Base-by-base conservation (phyloP, 768 basidiomycete genomes). In the Pleurotus tuber-regium region DNA sequence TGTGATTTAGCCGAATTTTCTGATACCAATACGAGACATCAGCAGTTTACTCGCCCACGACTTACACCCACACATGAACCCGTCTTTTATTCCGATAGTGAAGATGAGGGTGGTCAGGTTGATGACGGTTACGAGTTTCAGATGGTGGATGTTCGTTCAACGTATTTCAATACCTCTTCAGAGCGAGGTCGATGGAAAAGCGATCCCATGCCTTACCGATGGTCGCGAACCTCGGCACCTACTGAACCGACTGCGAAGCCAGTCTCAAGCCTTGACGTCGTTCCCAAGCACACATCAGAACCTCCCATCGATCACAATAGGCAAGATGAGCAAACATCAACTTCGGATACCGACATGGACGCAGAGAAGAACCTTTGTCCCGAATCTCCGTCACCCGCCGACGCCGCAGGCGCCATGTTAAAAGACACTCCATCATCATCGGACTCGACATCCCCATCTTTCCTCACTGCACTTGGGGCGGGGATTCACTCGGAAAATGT, bases 101-200 rank as follows among this genome's bases (percentile, higher is more conserved):
- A 70, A 30, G 65, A 66, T 25, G 69, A 68, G 16, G 63, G 70
- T 10, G 67, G 65, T 23, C 52, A 31, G 9, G 64, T 61, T 10
- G 63, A 57, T 4, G 56, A 59, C 28, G 63, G 51, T 4, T 66
- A 56, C 49, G 62, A 59, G 43, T 68, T 69, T 43, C 55, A 61
- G n/a, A 54, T 62, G 31, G 59, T 55, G 26, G 64, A 62, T 42
- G 54, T 66, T 39, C 78, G 75, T 43, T 69, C 73, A 52, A 81
- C 80, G 2, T 82, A 73, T 57, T 83, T 82, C 57, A 68, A 71
- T 40, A 71, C 73, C 9, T 84, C 82, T 33, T 74, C 78, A 6
- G 82, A 84, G 58, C 80, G 82, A 47, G 82, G 81, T 6, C 73
- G 73, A 50, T 83, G 82, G 82, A 70, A 71, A 55, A 77, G 67